phyloP scores from a whole-genome alignment of 192 early-diverging fungal genomes.

The Fimicolochytrium jonesii region DNA sequence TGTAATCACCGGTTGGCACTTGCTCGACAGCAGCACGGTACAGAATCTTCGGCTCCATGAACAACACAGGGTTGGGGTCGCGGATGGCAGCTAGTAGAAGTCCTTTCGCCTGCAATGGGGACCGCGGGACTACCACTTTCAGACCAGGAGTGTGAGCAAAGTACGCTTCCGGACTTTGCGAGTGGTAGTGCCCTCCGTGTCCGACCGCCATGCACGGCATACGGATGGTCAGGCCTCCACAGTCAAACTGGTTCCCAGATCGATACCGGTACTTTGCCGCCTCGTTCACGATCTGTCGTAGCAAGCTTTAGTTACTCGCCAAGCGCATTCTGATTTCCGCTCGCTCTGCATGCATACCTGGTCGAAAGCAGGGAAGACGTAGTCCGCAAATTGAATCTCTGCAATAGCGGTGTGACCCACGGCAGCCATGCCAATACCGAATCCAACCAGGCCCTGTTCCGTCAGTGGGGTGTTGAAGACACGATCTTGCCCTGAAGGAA shows the following conservation, averaged over 20 bases:
- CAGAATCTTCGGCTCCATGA: slow-evolving; percentile 95
- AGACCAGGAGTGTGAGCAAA: slow-evolving; percentile 94
- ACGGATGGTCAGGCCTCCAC: slow-evolving; percentile 85
- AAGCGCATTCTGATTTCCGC: not conserved
- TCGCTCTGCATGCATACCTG: slow-evolving; percentile 72
- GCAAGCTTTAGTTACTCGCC: not conserved
- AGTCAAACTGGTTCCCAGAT: slow-evolving; percentile 86
- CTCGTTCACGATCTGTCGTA: slow-evolving; percentile 80
- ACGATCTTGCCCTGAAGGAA: slow-evolving; percentile 62
- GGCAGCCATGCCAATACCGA: slow-evolving; percentile 91
- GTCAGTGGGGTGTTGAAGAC: slow-evolving; percentile 97
- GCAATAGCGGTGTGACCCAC: slow-evolving; percentile 95
- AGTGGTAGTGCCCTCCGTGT: slow-evolving; percentile 96
- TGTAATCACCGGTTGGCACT: slow-evolving; percentile 89
- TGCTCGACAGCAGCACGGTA: slow-evolving; percentile 94
- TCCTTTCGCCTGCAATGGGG: slow-evolving; percentile 94
- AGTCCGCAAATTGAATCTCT: slow-evolving; percentile 99
- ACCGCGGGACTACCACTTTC: slow-evolving; percentile 86
- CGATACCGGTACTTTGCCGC: slow-evolving; percentile 97
- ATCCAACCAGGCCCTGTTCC: slow-evolving; percentile 94
- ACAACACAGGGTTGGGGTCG: slow-evolving; percentile 89
- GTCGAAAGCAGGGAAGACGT: slow-evolving; percentile 97
- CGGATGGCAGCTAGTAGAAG: slow-evolving; percentile 84
- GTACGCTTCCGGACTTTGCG: slow-evolving; percentile 88
- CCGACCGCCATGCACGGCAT: slow-evolving; percentile 92